These are phyloP conservation scores for Penicillium sp. DNA, from an alignment of 2,329 filamentous ascomycete species.

Conservation along the genomic window DNA sequence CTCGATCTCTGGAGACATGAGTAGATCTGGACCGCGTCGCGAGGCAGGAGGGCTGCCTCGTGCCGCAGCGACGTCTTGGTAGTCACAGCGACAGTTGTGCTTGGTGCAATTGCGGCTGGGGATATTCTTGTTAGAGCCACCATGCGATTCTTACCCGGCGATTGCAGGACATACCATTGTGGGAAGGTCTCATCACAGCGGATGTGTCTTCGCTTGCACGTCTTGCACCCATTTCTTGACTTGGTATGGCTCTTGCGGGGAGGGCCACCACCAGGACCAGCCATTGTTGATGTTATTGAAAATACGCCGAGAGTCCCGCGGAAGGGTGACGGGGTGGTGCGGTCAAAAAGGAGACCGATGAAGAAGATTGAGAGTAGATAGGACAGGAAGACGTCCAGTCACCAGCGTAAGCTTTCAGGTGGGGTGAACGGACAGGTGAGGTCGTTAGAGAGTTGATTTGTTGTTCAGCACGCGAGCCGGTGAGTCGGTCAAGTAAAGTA, in stretches of 20 bases:
- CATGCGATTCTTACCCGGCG: neutral
- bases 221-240: slow-evolving; percentile 96
- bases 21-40: slow-evolving; percentile 64
- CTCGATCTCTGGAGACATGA: slow-evolving; percentile 87
- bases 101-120: slow-evolving; percentile 94
- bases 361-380: neutral
- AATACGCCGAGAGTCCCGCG: neutral
- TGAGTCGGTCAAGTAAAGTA: neutral
- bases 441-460: neutral
- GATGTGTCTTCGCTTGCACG: slow-evolving; percentile 96
- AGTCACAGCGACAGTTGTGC: slow-evolving; percentile 97
- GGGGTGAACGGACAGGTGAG: slow-evolving; percentile 7
- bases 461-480: neutral
- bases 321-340: neutral
- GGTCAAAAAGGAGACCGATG: neutral
- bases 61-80: slow-evolving; percentile 80
- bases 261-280: slow-evolving; percentile 91
- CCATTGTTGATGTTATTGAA: slow-evolving; percentile 60
- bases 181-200: slow-evolving; percentile 97
- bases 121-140: slow-evolving; percentile 19
- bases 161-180: slow-evolving; percentile 73
- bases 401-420: neutral
- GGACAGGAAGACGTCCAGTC: neutral
- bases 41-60: slow-evolving; percentile 56
- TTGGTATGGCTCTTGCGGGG: slow-evolving; percentile 94